A percentile compares a stretch with the other conserved stretches of the same genome.
Evolutionary conservation across 1,284 basidiomycete genomes (phyloP).

Genomic region (Calocybe gambosa): DNA sequence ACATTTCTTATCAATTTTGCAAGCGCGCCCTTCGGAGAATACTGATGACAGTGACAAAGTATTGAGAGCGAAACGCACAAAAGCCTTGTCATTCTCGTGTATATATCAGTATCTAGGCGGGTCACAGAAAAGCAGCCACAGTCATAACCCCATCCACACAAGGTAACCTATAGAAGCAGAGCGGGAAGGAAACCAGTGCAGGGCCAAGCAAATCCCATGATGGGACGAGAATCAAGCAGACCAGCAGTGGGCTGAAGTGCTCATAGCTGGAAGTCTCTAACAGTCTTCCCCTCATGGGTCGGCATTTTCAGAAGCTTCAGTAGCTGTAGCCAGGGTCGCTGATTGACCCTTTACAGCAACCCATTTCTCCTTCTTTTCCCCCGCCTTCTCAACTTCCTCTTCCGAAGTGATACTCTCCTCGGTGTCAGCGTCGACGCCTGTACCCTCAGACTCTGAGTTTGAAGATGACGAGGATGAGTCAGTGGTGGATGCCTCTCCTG

Average conservation of each 20-base stretch:
- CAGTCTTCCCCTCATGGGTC: conserved; percentile 14
- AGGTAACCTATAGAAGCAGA: conserved; percentile 8
- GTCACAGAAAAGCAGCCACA: conserved; percentile 16
- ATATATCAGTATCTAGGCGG: conserved; percentile 13
- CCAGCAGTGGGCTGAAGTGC: not conserved
- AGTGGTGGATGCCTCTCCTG: conserved; percentile 24
- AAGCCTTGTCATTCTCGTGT: conserved; percentile 20
- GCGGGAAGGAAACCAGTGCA: conserved; percentile 7
- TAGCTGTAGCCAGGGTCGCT: conserved; percentile 15
- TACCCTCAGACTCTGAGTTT: conserved; percentile 51
- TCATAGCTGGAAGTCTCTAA: conserved; percentile 4
- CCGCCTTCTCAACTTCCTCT: conserved; percentile 40
- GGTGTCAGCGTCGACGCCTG: conserved; percentile 61
- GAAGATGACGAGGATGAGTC: conserved; percentile 33
- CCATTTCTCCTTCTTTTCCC: conserved; percentile 61
- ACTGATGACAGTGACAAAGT: not conserved
- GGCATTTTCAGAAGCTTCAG: conserved; percentile 14
- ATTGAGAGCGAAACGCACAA: not conserved
- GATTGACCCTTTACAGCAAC: conserved; percentile 50
- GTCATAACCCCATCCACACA: conserved; percentile 15
- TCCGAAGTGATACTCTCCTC: conserved; percentile 72
- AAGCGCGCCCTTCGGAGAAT: not conserved
- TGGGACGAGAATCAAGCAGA: not conserved
- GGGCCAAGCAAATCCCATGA: conserved; percentile 1
- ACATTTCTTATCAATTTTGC: too few relatives aligned